These are phyloP conservation scores for Gelatoporia subvermispora DNA, from an alignment of 768 basidiomycete genomes.

Conservation along the genomic window DNA sequence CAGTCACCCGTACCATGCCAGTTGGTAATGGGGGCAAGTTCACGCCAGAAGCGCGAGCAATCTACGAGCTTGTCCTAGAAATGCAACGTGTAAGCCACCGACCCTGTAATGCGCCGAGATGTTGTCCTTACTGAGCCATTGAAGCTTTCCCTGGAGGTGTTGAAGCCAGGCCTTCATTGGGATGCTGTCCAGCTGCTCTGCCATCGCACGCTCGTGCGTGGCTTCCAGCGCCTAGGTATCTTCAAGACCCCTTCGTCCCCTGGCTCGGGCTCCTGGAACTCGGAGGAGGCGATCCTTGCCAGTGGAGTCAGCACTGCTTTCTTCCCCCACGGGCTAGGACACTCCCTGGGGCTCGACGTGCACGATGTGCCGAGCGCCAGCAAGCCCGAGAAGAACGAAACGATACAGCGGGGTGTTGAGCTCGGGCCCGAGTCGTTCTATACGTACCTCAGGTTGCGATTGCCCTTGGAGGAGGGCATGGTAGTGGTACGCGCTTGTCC, in stretches of 20 bases:
- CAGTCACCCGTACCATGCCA: constrained; percentile 72
- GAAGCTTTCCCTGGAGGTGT: constrained; percentile 65
- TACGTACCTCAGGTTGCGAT: constrained; percentile 71
- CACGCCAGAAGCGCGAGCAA: constrained; percentile 70
- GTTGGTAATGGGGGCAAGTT: constrained; percentile 94
- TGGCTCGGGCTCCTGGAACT: constrained; percentile 51
- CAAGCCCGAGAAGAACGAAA: constrained; percentile 58
- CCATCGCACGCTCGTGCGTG: constrained; percentile 75
- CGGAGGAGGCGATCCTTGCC: constrained; percentile 64
- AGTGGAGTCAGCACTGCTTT: constrained; percentile 80
- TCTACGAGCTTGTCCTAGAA: constrained; percentile 82
- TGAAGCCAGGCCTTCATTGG: constrained; percentile 84
- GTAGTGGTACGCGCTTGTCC: constrained; percentile 60
- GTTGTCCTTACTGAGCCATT: constrained; percentile 1
- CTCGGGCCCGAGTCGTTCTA: constrained; percentile 62
- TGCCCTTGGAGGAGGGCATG: constrained; percentile 74
- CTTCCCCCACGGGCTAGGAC: constrained; percentile 92
- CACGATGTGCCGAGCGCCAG: constrained; percentile 87
- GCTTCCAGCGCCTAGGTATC: constrained; percentile 81
- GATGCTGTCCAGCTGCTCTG: constrained; percentile 81
- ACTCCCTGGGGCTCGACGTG: constrained; percentile 90
- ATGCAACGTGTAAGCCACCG: constrained; percentile 74
- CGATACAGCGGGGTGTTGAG: constrained; percentile 32
- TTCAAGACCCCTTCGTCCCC: constrained; percentile 57
- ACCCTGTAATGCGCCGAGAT: not conserved